A percentile compares a stretch with the other conserved stretches of the same genome.
Conservation (phyloP, 306 rosid genomes). For the Hippophae gyantsensis region DNA sequence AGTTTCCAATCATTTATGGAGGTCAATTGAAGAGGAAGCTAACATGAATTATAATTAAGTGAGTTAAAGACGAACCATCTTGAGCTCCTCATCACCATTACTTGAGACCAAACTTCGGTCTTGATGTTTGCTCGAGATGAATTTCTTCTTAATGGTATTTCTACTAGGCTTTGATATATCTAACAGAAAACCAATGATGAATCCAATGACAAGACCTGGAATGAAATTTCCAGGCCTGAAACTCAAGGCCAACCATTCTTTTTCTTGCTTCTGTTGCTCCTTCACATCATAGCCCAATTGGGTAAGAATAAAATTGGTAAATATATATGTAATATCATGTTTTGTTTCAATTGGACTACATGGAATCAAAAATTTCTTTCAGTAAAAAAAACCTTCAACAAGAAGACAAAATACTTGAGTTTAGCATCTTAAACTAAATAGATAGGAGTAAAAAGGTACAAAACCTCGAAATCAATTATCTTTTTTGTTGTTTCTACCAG, state of each 20-base stretch:
- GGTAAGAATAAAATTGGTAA: too few relatives aligned
- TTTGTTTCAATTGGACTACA: too few relatives aligned
- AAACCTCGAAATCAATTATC: too few relatives aligned
- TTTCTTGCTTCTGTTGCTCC: conserved; percentile 41
- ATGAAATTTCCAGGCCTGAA: conserved; percentile 79
- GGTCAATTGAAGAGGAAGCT: neutral
- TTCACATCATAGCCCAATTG: conserved; percentile 5
- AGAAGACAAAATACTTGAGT: too few relatives aligned
- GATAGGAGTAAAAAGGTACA: too few relatives aligned
- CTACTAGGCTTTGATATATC: conserved; percentile 53
- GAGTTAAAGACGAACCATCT: conserved; percentile 47
- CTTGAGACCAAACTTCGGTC: conserved; percentile 30
- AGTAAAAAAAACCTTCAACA: too few relatives aligned
- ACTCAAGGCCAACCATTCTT: conserved; percentile 54
- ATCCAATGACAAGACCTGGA: conserved; percentile 88
- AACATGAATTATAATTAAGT: conserved; percentile 7
- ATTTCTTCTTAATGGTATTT: conserved; percentile 20
- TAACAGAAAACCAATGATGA: conserved; percentile 58
- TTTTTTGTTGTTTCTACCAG: too few relatives aligned
- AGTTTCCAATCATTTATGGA: too few relatives aligned
- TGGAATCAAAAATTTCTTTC: too few relatives aligned
- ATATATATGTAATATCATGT: too few relatives aligned
- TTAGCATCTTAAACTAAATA: too few relatives aligned
- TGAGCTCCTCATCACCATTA: conserved; percentile 57
- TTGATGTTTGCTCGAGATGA: conserved; percentile 33